Base-by-base conservation (phyloP, 1,284 basidiomycete genomes). In the Apiotrichum siamense region DNA sequence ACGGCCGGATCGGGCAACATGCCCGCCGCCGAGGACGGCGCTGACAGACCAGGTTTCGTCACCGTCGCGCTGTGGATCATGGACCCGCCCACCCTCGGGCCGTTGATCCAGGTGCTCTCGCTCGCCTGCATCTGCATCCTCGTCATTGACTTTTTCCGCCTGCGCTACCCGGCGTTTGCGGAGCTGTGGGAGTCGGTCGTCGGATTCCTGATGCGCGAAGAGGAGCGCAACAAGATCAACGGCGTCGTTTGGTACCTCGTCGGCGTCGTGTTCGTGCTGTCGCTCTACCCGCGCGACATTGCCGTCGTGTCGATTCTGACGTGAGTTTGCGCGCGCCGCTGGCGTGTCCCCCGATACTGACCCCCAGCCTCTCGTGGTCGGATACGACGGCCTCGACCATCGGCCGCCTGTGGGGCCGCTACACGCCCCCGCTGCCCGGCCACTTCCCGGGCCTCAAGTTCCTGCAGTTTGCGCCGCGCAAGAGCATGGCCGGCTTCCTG, bases 211-310 rank as follows among this genome's bases (percentile, higher is more conserved):
- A 97, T 98, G 94, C 82, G 92, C 17, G 89, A 93, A 60, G 84
- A 83, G 59, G 93, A 97, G 77, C 87, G 86, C 77, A 84, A 85
- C 49, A 77, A 80, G 39, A 80, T 84, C 15, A 92, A 92, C 65
- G 94, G 94, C 4, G 90, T 94, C 26, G 84, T 97, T 40, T 97
- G 90, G 88, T 98, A 97, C 71, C 84, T 97, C 47, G 74, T 94
- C 26, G 94, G 94, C 18, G 90, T 90, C 60, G 83, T 92, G 57
- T 82, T 85, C 65, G 87, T 85, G 27, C 80, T 98, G 20, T 75
- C 81, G 1, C 76, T 86, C 54, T 88, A 89, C 63, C 91, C 92
- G 1, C 78, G 86, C 47, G 92, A 96, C 64, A 80, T 97, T 32
- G 91, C 91, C 23, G 83, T 87, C 18, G 84, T 93, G 13, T 83